A percentile compares a stretch with the other conserved stretches of the same genome.
Conservation (phyloP, 1,139 yeast genomes). For the Debaryomyces psychrophilus region DNA sequence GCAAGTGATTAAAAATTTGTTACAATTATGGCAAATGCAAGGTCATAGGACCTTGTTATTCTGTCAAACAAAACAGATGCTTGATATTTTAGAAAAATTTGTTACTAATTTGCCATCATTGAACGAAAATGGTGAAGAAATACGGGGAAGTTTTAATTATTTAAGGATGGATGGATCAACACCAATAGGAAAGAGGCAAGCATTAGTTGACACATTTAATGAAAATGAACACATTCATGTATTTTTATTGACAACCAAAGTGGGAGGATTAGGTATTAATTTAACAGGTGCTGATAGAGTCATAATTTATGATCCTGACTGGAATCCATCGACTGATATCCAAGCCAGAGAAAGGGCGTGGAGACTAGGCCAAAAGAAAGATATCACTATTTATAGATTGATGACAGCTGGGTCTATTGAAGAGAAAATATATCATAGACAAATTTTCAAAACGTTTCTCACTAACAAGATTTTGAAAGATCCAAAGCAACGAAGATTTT, state of each 20-base stretch:
- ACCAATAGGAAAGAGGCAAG: conserved; percentile 73
- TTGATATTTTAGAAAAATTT: conserved; percentile 76
- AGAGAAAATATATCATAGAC: conserved; percentile 94
- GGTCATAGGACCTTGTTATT: conserved; percentile 80
- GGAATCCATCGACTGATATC: conserved; percentile 98
- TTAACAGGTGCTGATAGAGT: conserved; percentile 95
- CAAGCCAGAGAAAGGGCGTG: conserved; percentile 98
- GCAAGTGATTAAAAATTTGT: conserved; percentile 79
- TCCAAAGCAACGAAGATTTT: conserved; percentile 91
- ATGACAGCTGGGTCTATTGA: conserved; percentile 97
- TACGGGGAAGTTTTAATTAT: conserved; percentile 41
- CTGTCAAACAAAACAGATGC: conserved; percentile 93
- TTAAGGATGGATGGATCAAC: conserved; percentile 96
- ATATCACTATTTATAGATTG: conserved; percentile 87
- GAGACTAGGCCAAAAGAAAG: conserved; percentile 93
- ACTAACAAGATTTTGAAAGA: conserved; percentile 93
- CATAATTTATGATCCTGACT: conserved; percentile 93
- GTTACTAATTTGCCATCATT: conserved; percentile 43
- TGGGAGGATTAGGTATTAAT: conserved; percentile 94
- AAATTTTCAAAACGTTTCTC: conserved; percentile 90
- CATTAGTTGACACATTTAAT: conserved; percentile 80
- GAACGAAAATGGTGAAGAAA: conserved; percentile 19
- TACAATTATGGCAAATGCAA: conserved; percentile 76
- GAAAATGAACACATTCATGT: conserved; percentile 57
- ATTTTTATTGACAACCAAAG: conserved; percentile 86